phyloP scores from a whole-genome alignment of 73 alveolate species.

The Tetrahymena borealis region DNA sequence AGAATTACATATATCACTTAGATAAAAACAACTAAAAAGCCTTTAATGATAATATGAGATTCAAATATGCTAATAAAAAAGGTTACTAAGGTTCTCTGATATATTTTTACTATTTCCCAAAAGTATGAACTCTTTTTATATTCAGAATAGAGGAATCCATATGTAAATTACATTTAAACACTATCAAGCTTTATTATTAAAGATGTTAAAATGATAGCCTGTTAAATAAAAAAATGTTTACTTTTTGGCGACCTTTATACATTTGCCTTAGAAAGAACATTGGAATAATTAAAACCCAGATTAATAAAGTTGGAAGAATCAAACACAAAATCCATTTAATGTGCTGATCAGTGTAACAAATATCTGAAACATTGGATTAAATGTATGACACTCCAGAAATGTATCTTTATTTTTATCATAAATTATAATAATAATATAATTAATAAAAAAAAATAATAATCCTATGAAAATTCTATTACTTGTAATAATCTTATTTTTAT shows the following conservation, averaged over 20 bases:
- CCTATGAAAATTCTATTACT: too few species aligned
- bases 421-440: too few species aligned
- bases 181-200: too few species aligned
- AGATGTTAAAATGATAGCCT: too few species aligned
- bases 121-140: slow-evolving; percentile 5
- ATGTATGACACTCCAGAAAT: slow-evolving; percentile 10
- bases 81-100: slow-evolving; percentile 4
- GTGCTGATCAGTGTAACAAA: neutral
- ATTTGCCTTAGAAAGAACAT: neutral
- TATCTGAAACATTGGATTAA: slow-evolving; percentile 18
- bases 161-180: neutral
- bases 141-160: slow-evolving; percentile 18
- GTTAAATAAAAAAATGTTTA: neutral
- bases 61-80: slow-evolving; percentile 1
- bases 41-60: neutral
- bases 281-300: slow-evolving; percentile 24
- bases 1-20: slow-evolving; percentile 1
- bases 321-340: neutral
- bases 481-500: too few species aligned
- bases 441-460: too few species aligned
- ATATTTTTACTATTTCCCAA: slow-evolving; percentile 28
- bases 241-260: neutral
- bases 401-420: neutral
- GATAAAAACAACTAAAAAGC: neutral
- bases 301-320: slow-evolving; percentile 9